phyloP scores from a whole-genome alignment of 202 grass and related monocot genomes.

The Digitaria exilis region DNA sequence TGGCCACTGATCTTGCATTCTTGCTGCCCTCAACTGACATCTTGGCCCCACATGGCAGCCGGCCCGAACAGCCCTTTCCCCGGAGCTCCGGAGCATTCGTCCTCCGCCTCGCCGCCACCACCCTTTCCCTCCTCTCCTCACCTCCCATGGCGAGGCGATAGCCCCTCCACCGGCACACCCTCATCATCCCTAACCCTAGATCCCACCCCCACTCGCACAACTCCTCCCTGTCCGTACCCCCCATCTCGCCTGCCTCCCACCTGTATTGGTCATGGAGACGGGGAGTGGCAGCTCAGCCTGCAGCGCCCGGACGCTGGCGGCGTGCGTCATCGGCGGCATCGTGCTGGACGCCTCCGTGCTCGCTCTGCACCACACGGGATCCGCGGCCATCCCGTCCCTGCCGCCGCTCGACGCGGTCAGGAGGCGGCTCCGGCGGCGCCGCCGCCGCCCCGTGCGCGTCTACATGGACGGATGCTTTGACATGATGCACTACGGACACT shows the following conservation, averaged over 20 bases:
- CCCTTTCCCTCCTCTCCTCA: background rate
- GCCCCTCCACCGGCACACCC: background rate
- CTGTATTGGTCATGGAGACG: slow-evolving; percentile 13
- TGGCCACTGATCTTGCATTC: background rate
- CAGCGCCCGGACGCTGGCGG: slow-evolving; percentile 46
- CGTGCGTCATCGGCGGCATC: slow-evolving; percentile 60
- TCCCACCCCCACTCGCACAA: background rate
- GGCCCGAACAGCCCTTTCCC: background rate
- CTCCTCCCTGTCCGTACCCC: too few relatives aligned
- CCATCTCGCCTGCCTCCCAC: background rate
- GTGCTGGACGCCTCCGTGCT: slow-evolving; percentile 57
- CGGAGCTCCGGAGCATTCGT: background rate
- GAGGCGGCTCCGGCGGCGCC: slow-evolving; percentile 34
- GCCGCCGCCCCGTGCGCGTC: slow-evolving; percentile 57
- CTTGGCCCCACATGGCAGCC: background rate
- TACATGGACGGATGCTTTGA: slow-evolving; percentile 97
- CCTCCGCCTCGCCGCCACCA: background rate
- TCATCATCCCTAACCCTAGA: slow-evolving; percentile 31
- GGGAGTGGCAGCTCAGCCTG: slow-evolving; percentile 16
- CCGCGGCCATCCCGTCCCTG: slow-evolving; percentile 10
- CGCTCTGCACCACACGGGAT: slow-evolving; percentile 43
- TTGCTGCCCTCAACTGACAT: slow-evolving; percentile 8
- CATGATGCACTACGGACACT: slow-evolving; percentile 96
- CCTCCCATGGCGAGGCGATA: slow-evolving; percentile 39
- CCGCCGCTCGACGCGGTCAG: slow-evolving; percentile 28